Base-by-base conservation (phyloP, 768 basidiomycete genomes). In the Lentinula sp. region DNA sequence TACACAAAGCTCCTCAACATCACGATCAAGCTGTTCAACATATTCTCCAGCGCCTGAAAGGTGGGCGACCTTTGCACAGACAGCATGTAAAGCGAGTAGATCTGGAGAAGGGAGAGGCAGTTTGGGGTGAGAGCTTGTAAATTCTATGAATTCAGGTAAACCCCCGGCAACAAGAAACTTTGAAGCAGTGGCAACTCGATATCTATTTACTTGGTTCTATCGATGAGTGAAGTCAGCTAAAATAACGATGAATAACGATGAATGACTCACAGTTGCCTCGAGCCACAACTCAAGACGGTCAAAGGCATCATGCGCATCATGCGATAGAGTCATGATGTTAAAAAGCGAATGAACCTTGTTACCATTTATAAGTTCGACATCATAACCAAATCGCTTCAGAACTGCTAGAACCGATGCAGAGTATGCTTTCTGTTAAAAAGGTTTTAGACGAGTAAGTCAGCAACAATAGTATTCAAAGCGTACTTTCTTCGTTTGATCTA, bases 11-110 rank as follows among this genome's bases (percentile, higher is more conserved):
- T 53, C 61, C 48, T 71, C 70, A 35, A 70, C 48, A 59, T 74
- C 70, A 21, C 62, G 52, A 15, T 65, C 54, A 32, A 75, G 42
- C 37, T 63, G 69, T 39, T 72, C 69, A 31, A 79, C 73, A 45
- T 70, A 72, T 46, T 68, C 69, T 5, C 66, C 70, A 2, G 74
- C 78, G 35, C 78, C 76, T 3, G 76, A 78, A 35, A 77, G 67
- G 63, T 74, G 70, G 34, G 75, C 74, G 2, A 77, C 70, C 56
- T 71, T 69, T 16, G 77, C 74, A 58, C 75, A 78, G 23, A 73
- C 70, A n/a, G 76, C 76, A 57, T 78, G 78, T 48, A 79, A 65
- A 5, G 63, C 62, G 31, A 78, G 69, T 60, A 74, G 74, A 11
- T 42, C 52, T 16, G 68, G 65, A 40, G 66, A 68, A 32, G 78